These are phyloP conservation scores for Casuarina glauca DNA, from an alignment of 306 rosid genomes.

Conservation along the genomic window DNA sequence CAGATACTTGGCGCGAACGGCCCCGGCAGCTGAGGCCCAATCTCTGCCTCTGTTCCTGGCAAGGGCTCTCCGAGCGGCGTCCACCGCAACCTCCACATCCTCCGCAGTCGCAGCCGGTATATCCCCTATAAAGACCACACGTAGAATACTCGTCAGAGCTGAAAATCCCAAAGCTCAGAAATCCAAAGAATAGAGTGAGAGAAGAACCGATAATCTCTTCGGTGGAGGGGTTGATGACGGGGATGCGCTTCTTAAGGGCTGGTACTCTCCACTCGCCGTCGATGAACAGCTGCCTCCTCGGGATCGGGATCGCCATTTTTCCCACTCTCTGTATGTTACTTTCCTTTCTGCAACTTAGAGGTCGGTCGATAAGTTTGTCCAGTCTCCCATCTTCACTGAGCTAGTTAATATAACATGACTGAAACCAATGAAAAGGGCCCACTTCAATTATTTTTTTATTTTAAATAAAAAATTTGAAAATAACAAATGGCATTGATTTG, in stretches of 20 bases:
- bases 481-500: too few relatives aligned
- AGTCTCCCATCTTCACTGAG: too few relatives aligned
- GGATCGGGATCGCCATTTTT: constrained; percentile 62
- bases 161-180: not conserved
- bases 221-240: constrained; percentile 79
- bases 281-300: constrained; percentile 71
- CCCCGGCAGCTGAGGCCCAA: constrained; percentile 79
- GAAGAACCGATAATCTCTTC: constrained; percentile 60
- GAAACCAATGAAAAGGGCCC: too few relatives aligned
- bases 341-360: too few relatives aligned
- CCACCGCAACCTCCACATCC: constrained; percentile 84
- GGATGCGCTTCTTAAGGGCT: constrained; percentile 63
- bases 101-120: constrained; percentile 91
- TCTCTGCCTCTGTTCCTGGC: constrained; percentile 71
- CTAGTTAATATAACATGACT: too few relatives aligned
- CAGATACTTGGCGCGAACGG: constrained; percentile 77
- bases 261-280: constrained; percentile 85
- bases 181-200: constrained; percentile 19
- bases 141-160: not conserved
- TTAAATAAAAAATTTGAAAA: too few relatives aligned
- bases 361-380: too few relatives aligned
- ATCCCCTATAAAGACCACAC: constrained; percentile 47
- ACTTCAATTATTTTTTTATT: too few relatives aligned
- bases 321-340: not conserved
- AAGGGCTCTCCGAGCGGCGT: constrained; percentile 74